Evolutionary conservation across 192 early-diverging fungal species (phyloP), one percentile per base, ranked within the genome.

Genomic region (Linnemannia schmuckeri): DNA sequence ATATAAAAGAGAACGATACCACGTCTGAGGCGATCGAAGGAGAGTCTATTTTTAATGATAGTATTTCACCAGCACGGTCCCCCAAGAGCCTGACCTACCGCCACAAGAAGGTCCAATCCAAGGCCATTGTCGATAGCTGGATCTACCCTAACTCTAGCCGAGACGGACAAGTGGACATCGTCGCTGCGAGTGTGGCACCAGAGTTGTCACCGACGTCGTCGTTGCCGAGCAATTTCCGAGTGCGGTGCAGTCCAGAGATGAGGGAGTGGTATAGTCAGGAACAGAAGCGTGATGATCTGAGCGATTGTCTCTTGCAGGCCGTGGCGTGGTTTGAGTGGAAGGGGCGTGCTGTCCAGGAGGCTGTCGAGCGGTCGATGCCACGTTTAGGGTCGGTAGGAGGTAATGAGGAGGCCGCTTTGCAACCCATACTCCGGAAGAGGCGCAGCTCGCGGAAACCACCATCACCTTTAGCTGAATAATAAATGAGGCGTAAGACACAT

Each of bases 241-340:
- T 77, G 9, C 40, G 69, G 15, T 88, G 83, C 37, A 41, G 54
- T 44, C 38, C 83, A 0, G 63, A 74, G 2, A 47, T 87, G 33
- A 82, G 72, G 33, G 30, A 79, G 12, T 81, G 70, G 76, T 92
- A 84, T 57, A 52, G 35, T 13, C 61, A 46, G 22, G 90, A 88
- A 41, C 83, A 85, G 63, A 92, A 92, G 37, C 80, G 88, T 4
- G 91, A 92, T 49, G 91, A 92, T 74, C 49, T 92, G 10, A 89
- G 91, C 68, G 91, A 92, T 61, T 83, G 89, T 38, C 47, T 92
- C 18, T 18, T 91, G 74, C 91, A 92, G 44, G 91, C 89, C 22
- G 44, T 91, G 8, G 78, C 91, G 12, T 92, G 91, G 90, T 83
- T 80, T 71, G 76, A 89, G 72, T 92, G 91, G 91, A 78, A 70